Percentiles rank a stretch among this genome's conserved stretches.
These are phyloP conservation scores for Butyriboletus loyo DNA, from an alignment of 768 basidiomycete genomes.

Conservation along the genomic window DNA sequence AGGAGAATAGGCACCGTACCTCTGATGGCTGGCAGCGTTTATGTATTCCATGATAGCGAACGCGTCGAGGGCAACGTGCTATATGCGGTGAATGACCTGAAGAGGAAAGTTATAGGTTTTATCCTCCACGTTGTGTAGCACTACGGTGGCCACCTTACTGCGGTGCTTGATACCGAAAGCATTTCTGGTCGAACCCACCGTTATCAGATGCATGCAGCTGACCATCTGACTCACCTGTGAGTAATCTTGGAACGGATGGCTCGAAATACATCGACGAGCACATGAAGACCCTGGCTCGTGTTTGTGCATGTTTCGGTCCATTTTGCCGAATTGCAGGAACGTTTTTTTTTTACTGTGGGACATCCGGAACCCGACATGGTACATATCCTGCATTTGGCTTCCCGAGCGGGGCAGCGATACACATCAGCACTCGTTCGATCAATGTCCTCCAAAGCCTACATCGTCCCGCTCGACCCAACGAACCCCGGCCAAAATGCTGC, in stretches of 20 bases:
- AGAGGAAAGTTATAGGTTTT: not conserved
- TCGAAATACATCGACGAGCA: not conserved
- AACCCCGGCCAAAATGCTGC: constrained; percentile 28
- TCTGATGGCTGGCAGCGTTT: too few species aligned
- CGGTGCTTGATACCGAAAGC: too few species aligned
- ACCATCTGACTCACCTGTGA: not conserved
- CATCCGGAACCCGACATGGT: constrained; percentile 28
- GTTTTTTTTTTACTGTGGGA: not conserved
- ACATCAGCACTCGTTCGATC: constrained; percentile 26
- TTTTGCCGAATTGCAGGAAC: not conserved
- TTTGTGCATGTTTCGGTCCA: constrained; percentile 7
- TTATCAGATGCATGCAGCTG: not conserved
- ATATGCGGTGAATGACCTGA: not conserved
- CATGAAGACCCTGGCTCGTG: not conserved
- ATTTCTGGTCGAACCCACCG: too few species aligned
- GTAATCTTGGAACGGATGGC: not conserved
- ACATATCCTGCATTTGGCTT: constrained; percentile 15
- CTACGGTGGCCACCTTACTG: too few species aligned
- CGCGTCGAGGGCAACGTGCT: not conserved
- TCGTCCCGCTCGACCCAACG: constrained; percentile 57
- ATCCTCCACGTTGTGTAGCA: not conserved
- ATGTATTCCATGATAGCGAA: not conserved
- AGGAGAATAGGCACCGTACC: not conserved
- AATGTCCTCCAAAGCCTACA: constrained; percentile 55
- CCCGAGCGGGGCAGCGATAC: constrained; percentile 18